Conservation (phyloP, 345 rosid genomes). For the Raphanus sativus region DNA sequence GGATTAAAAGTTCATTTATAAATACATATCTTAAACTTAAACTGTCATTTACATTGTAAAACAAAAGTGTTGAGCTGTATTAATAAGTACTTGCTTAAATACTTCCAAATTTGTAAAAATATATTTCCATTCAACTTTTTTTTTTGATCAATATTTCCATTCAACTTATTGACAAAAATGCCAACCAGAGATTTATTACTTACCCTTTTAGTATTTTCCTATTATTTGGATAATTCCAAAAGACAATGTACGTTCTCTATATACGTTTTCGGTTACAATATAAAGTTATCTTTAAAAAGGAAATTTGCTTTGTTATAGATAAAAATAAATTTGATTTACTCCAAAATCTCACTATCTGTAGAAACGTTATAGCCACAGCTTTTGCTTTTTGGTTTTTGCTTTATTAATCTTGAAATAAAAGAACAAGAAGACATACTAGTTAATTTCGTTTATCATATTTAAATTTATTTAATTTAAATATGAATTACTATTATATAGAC, state of each 20-base stretch:
- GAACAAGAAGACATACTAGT: not conserved
- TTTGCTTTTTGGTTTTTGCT: constrained; percentile 11
- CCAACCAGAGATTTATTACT: not conserved
- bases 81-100: not conserved
- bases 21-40: not conserved
- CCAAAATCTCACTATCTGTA: constrained; percentile 17
- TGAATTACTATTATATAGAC: not conserved
- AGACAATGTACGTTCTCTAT: not conserved
- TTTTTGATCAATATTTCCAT: not conserved
- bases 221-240: constrained; percentile 5
- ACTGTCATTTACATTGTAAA: not conserved
- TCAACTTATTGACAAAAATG: not conserved
- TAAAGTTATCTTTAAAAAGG: not conserved
- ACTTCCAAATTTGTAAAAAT: not conserved
- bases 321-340: not conserved
- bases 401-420: not conserved
- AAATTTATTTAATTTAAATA: not conserved
- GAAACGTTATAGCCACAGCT: constrained; percentile 23
- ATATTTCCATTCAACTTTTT: not conserved
- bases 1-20: not conserved
- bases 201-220: not conserved
- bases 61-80: not conserved
- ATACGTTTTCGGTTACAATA: constrained; percentile 8
- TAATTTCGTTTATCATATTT: not conserved
- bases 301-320: not conserved